phyloP scores from a whole-genome alignment of 2,329 filamentous ascomycete species.

The Monosporascus sp. region DNA sequence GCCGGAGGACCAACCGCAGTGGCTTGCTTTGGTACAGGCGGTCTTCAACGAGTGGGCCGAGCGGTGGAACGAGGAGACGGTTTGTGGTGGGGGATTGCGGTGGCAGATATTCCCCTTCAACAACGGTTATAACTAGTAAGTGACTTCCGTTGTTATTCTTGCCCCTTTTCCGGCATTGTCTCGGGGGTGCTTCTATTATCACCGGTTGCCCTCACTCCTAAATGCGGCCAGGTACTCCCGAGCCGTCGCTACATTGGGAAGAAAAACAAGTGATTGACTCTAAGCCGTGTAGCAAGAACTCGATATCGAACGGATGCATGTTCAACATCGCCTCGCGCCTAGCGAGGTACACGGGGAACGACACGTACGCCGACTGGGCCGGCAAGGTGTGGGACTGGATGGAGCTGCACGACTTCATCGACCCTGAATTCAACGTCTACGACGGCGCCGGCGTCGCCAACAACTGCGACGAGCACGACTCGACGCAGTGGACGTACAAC shows the following conservation, averaged over 20 bases:
- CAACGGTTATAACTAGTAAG: slow-evolving; percentile 55
- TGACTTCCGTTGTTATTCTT: too few species aligned
- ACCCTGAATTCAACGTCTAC: slow-evolving; percentile 46
- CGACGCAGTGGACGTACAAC: slow-evolving; percentile 65
- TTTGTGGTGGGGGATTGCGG: slow-evolving; percentile 67
- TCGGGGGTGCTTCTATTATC: too few species aligned
- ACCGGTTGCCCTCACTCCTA: too few species aligned
- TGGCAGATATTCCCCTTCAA: slow-evolving; percentile 86
- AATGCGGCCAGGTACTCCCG: too few species aligned
- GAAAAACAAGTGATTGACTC: too few species aligned
- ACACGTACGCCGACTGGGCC: slow-evolving; percentile 74
- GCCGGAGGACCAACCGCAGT: slow-evolving; percentile 56
- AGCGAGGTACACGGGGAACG: slow-evolving; percentile 71
- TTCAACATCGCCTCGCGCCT: slow-evolving; percentile 67
- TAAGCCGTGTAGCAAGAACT: slow-evolving; percentile 44
- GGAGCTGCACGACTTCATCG: slow-evolving; percentile 49
- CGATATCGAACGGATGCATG: slow-evolving; percentile 64
- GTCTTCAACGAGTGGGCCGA: slow-evolving; percentile 73
- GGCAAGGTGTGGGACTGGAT: slow-evolving; percentile 65
- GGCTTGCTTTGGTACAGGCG: slow-evolving; percentile 72
- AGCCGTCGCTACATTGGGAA: too few species aligned
- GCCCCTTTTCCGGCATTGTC: too few species aligned
- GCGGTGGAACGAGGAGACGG: slow-evolving; percentile 59
- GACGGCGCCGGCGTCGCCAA: slow-evolving; percentile 44
- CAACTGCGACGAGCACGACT: slow-evolving; percentile 48